phyloP scores from a whole-genome alignment of 2,329 filamentous ascomycete species.

The Fusarium acutatum region DNA sequence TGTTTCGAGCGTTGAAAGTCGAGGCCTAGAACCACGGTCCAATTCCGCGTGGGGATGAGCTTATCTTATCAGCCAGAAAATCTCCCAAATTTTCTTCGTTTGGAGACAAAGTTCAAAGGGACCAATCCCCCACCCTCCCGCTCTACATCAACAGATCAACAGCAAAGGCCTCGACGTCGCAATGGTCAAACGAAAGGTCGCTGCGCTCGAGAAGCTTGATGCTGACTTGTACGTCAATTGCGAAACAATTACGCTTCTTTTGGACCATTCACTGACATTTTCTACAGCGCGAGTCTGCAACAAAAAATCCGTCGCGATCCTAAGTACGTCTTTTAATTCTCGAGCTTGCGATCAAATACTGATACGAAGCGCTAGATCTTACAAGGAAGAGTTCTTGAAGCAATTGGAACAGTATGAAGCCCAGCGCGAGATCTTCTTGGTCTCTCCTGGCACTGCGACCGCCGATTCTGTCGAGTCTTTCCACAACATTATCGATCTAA shows the following conservation, averaged over 20 bases:
- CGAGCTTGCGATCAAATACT: constrained; percentile 8
- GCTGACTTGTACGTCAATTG: constrained; percentile 73
- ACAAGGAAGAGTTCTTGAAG: constrained; percentile 86
- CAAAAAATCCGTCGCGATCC: constrained; percentile 92
- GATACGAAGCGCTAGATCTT: constrained; percentile 66
- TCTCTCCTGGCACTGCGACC: constrained; percentile 80
- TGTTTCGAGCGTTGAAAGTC: background rate
- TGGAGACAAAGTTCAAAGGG: background rate
- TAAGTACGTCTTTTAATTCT: constrained; percentile 58
- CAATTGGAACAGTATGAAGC: constrained; percentile 94
- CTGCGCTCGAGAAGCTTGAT: constrained; percentile 93
- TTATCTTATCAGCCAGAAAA: constrained; percentile 35
- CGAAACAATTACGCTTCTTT: background rate
- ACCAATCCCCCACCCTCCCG: constrained; percentile 20
- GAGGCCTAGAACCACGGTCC: constrained; percentile 9
- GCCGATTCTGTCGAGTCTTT: constrained; percentile 84
- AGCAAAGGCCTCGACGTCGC: constrained; percentile 5
- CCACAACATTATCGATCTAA: constrained; percentile 90
- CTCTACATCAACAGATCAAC: constrained; percentile 9
- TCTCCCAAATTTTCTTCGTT: constrained; percentile 34
- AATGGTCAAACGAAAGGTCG: constrained; percentile 90
- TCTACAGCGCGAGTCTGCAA: constrained; percentile 78
- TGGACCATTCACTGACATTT: constrained; percentile 38
- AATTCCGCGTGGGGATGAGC: constrained; percentile 19
- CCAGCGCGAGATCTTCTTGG: constrained; percentile 89